Percentiles rank a stretch among this genome's conserved stretches.
Conservation (phyloP, 2,329 filamentous ascomycete species). For the Hymenoscyphus linearis region DNA sequence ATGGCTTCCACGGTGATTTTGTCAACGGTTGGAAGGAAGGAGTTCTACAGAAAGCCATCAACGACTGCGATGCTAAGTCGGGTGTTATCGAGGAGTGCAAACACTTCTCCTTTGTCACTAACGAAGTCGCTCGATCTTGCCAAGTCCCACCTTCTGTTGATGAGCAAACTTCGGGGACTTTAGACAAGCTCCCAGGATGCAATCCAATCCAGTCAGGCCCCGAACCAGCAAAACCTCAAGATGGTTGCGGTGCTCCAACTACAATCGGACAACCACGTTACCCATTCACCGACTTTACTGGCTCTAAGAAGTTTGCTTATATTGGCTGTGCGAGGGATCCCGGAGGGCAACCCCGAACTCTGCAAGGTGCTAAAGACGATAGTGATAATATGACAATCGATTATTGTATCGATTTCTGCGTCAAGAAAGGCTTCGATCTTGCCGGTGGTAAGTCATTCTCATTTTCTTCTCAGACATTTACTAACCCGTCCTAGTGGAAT, state of each 20-base stretch:
- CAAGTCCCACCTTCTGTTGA: slow-evolving; percentile 40
- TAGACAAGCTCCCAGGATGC: slow-evolving; percentile 49
- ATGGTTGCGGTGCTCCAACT: slow-evolving; percentile 44
- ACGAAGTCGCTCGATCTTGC: slow-evolving; percentile 47
- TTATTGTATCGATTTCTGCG: slow-evolving; percentile 9
- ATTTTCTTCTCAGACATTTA: background rate
- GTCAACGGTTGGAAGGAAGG: slow-evolving; percentile 48
- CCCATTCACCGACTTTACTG: slow-evolving; percentile 39
- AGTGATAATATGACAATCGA: slow-evolving; percentile 9
- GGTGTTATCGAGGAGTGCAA: slow-evolving; percentile 41
- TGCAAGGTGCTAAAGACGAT: slow-evolving; percentile 32
- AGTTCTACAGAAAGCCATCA: slow-evolving; percentile 45
- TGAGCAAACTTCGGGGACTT: slow-evolving; percentile 39
- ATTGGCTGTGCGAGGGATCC: slow-evolving; percentile 56
- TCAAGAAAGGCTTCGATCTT: slow-evolving; percentile 3
- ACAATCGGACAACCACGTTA: slow-evolving; percentile 42
- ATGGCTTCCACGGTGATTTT: slow-evolving; percentile 54
- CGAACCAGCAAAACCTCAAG: slow-evolving; percentile 22
- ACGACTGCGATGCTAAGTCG: slow-evolving; percentile 41
- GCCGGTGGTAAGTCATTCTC: slow-evolving; percentile 8
- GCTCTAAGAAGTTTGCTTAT: slow-evolving; percentile 48
- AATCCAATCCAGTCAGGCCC: slow-evolving; percentile 37
- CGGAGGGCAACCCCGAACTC: slow-evolving; percentile 38
- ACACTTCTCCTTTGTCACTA: slow-evolving; percentile 45
- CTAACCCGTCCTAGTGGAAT: slow-evolving; percentile 28